Evolutionary conservation across 352 stramenopile genomes (phyloP).

Genomic region (Globisporangium radiosum): DNA sequence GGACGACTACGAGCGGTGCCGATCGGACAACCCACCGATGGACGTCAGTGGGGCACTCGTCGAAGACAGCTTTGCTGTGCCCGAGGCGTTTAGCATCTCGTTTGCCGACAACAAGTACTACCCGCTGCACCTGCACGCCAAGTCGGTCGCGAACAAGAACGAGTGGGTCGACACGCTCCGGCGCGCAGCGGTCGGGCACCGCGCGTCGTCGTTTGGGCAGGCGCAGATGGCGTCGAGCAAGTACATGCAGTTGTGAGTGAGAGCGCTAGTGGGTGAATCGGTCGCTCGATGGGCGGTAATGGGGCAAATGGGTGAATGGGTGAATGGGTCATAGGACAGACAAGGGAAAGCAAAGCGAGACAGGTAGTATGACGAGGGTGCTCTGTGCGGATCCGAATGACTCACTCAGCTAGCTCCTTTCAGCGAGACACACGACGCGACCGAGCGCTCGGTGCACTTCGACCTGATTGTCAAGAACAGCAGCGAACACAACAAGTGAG

Average conservation of each 20-base stretch:
- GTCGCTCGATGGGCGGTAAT: too few species aligned
- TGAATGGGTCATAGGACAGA: background rate
- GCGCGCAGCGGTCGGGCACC: constrained; percentile 30
- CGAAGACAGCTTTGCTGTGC: constrained; percentile 71
- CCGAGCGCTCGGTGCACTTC: constrained; percentile 42
- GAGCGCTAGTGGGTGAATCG: background rate
- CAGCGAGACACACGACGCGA: constrained; percentile 30
- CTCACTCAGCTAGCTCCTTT: constrained; percentile 1
- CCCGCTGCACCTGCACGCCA: constrained; percentile 74
- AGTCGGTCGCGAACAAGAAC: constrained; percentile 66
- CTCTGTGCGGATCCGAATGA: too few species aligned
- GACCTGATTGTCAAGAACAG: background rate
- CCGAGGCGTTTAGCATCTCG: constrained; percentile 75
- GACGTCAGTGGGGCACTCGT: constrained; percentile 69
- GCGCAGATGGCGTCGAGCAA: constrained; percentile 15
- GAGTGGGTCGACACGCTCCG: constrained; percentile 79
- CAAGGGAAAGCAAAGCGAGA: too few species aligned
- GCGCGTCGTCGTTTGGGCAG: constrained; percentile 12
- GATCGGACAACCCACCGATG: constrained; percentile 74
- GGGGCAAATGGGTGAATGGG: too few species aligned
- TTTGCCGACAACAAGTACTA: constrained; percentile 80
- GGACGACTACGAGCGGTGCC: constrained; percentile 80
- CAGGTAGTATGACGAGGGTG: too few species aligned
- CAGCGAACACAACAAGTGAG: background rate
- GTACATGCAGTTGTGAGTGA: constrained; percentile 30